A percentile compares a stretch with the other conserved stretches of the same genome.
Evolutionary conservation across 75 land plant species (phyloP).

Genomic region (Pinus taeda): DNA sequence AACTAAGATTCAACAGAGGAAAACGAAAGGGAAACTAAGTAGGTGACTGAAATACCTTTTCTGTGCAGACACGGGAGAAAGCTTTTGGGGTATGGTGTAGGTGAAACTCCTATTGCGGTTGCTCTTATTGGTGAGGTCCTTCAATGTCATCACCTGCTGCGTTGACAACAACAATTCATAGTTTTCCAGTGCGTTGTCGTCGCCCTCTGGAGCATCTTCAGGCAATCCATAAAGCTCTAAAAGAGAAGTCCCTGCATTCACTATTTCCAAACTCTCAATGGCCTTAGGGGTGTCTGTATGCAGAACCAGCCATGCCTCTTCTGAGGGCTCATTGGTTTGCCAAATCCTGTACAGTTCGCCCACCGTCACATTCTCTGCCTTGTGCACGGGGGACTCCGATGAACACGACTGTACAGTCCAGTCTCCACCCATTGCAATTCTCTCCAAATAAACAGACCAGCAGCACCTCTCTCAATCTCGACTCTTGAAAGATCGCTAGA

Average conservation of each 20-base stretch:
- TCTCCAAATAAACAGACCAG: no score
- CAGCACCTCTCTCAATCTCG: no score
- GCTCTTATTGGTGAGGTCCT: conserved; percentile 26
- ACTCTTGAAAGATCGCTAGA: no score
- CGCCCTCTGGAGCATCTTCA: conserved; percentile 7
- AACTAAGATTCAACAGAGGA: no score
- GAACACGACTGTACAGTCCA: conserved; percentile 22
- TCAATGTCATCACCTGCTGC: conserved; percentile 39
- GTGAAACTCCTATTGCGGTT: conserved; percentile 25
- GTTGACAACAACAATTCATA: conserved; percentile 28
- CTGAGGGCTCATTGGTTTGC: conserved; percentile 28
- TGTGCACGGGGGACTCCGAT: conserved; percentile 22
- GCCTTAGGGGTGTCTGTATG: conserved; percentile 24
- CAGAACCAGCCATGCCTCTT: conserved; percentile 33
- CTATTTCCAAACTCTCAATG: conserved; percentile 21
- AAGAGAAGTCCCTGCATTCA: conserved; percentile 33
- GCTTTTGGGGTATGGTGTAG: conserved; percentile 23
- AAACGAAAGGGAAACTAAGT: no score
- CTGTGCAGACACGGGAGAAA: conserved; percentile 22
- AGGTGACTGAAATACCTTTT: conserved; percentile 14
- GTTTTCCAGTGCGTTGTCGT: neutral
- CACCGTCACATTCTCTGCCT: conserved; percentile 16
- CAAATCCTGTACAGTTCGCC: conserved; percentile 21
- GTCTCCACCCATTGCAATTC: no score
- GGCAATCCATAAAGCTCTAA: conserved; percentile 26